Conservation (phyloP, 176 grass and related monocot species). For the Oryza longistaminata region DNA sequence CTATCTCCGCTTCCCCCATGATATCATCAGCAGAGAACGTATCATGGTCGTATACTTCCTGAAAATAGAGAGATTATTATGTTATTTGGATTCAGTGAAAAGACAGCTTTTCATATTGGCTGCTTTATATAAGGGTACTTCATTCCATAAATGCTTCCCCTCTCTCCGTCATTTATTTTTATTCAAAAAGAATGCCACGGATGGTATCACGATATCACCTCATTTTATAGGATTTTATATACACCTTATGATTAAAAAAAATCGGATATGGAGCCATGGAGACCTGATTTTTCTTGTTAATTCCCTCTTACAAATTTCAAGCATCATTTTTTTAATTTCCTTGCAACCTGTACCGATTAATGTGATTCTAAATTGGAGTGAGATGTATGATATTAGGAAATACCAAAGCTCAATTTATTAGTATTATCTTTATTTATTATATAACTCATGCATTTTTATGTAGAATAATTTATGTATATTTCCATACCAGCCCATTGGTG, state of each 20-base stretch:
- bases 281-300: neutral
- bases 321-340: neutral
- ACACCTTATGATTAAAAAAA: neutral
- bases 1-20: slow-evolving; percentile 97
- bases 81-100: slow-evolving; percentile 8
- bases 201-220: neutral
- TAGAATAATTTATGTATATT: neutral
- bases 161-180: neutral
- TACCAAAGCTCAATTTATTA: neutral
- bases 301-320: neutral
- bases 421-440: neutral
- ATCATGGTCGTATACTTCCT: slow-evolving; percentile 96
- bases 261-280: neutral
- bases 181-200: neutral
- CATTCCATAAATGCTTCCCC: neutral
- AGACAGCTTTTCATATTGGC: neutral
- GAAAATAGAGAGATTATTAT: slow-evolving; percentile 29
- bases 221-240: neutral
- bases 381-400: neutral
- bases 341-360: neutral
- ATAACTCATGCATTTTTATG: neutral
- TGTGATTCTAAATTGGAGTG: neutral
- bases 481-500: slow-evolving; percentile 8
- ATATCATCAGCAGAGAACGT: slow-evolving; percentile 94
- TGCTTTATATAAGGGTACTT: slow-evolving; percentile 6